These are phyloP conservation scores for Neopestalotiopsis sp. DNA, from an alignment of 2,329 filamentous ascomycete species.

Conservation along the genomic window DNA sequence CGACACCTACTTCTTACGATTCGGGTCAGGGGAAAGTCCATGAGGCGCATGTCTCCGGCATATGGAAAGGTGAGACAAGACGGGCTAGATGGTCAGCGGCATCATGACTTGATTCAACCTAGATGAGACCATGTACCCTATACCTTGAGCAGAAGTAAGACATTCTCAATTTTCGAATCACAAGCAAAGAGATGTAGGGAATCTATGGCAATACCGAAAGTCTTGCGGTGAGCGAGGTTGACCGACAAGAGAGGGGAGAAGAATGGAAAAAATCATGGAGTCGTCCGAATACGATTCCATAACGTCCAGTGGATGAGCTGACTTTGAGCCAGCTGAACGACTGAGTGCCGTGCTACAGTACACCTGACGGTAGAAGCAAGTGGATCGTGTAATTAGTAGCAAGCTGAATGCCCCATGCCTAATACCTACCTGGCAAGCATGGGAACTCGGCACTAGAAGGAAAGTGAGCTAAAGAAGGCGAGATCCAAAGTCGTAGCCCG, in stretches of 20 bases:
- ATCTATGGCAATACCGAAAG: background rate
- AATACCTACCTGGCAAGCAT: background rate
- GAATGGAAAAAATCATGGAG: background rate
- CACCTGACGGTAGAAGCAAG: background rate
- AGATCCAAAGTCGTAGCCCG: slow-evolving; percentile 1
- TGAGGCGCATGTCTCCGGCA: background rate
- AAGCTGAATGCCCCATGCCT: background rate
- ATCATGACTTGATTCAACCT: background rate
- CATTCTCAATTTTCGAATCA: background rate
- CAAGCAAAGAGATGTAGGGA: background rate
- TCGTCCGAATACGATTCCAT: background rate
- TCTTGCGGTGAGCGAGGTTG: background rate
- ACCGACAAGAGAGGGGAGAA: background rate
- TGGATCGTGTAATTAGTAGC: background rate
- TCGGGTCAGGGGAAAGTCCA: background rate
- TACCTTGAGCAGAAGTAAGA: background rate
- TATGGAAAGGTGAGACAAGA: background rate
- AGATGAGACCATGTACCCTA: background rate
- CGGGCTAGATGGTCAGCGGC: background rate
- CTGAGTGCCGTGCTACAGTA: no score
- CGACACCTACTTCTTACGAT: background rate
- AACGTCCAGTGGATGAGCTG: background rate
- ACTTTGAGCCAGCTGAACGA: background rate
- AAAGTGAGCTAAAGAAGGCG: background rate
- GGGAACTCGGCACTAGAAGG: background rate